These are phyloP conservation scores for Berberis thunbergii DNA, from an alignment of 164 flowering plant genomes.

Conservation along the genomic window DNA sequence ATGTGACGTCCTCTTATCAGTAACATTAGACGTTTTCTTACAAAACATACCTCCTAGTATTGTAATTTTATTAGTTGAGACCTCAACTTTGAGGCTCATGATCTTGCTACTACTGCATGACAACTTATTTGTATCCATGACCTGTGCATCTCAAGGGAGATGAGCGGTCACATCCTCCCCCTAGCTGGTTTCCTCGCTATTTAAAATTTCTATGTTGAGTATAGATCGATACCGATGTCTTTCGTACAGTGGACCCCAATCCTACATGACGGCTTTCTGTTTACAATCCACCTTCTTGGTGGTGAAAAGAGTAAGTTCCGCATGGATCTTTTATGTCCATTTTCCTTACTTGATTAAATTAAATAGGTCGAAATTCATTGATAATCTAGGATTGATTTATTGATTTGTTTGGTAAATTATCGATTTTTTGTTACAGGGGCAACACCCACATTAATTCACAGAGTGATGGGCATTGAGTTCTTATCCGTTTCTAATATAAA, in stretches of 20 bases:
- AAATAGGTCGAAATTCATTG: neutral
- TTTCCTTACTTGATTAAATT: neutral
- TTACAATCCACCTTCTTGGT: slow-evolving; percentile 11
- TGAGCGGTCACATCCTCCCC: too few relatives aligned
- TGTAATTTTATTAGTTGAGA: too few relatives aligned
- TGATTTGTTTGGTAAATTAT: neutral
- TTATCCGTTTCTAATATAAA: slow-evolving; percentile 32
- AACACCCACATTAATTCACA: slow-evolving; percentile 29
- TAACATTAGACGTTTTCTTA: too few relatives aligned
- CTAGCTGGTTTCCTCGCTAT: too few relatives aligned
- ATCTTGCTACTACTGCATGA: too few relatives aligned
- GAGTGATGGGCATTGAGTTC: slow-evolving; percentile 27
- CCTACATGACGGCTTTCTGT: slow-evolving; percentile 13
- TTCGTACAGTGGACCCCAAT: slow-evolving; percentile 12
- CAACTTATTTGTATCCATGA: neutral
- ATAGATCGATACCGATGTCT: slow-evolving; percentile 4
- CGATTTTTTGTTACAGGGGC: slow-evolving; percentile 22
- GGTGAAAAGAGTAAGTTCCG: slow-evolving; percentile 13
- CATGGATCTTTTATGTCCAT: neutral
- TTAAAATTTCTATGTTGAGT: neutral
- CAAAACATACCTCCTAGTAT: too few relatives aligned
- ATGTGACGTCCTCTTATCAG: too few relatives aligned
- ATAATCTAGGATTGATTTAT: neutral
- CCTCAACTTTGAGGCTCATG: too few relatives aligned
- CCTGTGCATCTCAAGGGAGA: neutral